Evolutionary conservation across 2,329 filamentous ascomycete species (phyloP).

Genomic region (Pyricularia pennisetigena): DNA sequence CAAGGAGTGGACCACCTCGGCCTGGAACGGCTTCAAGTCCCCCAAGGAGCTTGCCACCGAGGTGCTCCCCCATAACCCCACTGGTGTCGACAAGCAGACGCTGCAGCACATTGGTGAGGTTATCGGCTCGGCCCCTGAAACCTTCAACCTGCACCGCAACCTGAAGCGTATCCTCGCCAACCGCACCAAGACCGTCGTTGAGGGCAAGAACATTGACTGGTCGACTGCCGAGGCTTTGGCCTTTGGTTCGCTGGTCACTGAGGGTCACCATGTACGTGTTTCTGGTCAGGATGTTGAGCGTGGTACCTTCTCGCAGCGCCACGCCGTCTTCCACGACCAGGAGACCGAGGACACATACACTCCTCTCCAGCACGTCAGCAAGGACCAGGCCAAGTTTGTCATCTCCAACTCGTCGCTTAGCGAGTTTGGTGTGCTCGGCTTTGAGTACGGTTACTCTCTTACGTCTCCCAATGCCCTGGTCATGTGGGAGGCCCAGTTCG

Average conservation of each 20-base stretch:
- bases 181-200: conserved; percentile 82
- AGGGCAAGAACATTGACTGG: conserved; percentile 96
- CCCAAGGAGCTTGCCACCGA: conserved; percentile 95
- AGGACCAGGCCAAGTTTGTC: conserved; percentile 91
- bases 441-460: conserved; percentile 97
- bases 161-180: conserved; percentile 89
- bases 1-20: conserved; percentile 97
- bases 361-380: conserved; percentile 77
- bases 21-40: conserved; percentile 99
- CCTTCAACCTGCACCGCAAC: conserved; percentile 86
- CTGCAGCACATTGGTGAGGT: conserved; percentile 74
- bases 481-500: conserved; percentile 99
- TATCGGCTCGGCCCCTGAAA: conserved; percentile 71
- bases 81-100: conserved; percentile 62
- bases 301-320: conserved; percentile 97
- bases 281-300: conserved; percentile 98
- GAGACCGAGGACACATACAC: conserved; percentile 89
- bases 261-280: conserved; percentile 94
- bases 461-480: conserved; percentile 95
- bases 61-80: conserved; percentile 84
- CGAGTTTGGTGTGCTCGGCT: conserved; percentile 69
- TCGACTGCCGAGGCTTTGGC: conserved; percentile 92
- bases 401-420: conserved; percentile 90
- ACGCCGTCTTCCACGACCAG: conserved; percentile 96
- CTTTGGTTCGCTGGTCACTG: conserved; percentile 80